Evolutionary conservation across 1,284 basidiomycete species (phyloP), one percentile per base, ranked within the genome.

Genomic region (Jaminaea rosea): DNA sequence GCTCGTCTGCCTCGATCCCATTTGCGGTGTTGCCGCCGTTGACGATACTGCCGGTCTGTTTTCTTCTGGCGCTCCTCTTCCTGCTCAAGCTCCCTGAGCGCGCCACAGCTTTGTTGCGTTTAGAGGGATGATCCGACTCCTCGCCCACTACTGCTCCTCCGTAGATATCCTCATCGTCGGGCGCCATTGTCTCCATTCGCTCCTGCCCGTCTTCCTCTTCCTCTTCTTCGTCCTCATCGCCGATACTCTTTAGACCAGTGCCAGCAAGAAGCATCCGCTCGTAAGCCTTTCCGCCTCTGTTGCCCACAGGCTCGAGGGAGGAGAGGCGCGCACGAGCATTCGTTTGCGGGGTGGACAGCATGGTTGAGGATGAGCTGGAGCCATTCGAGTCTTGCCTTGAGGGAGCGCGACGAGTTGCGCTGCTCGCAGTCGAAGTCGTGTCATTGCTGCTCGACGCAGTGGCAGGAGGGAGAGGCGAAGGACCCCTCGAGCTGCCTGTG

Each of bases 181-280:
- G 24, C 23, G 26, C 39, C 41, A 37, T 21, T 21, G 15, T 34
- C n/a, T 39, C 37, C 47, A 31, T 34, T 26, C 10, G 10, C 17
- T 66, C 63, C 17, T 63, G 56, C 34, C 63, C 65, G 1, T 55
- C 47, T 1, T 64, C 61, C 7, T 59, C 59, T 21, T 62, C 62
- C 24, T 57, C 50, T 26, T 66, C 65, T n/a, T 62, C 60, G n/a
- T 62, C 61, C 2, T 56, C 59, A 28, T 69, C 62, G 6, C 53
- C 56, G 29, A 69, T 59, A 26, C 60, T 59, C 24, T 32, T 50
- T 17, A 69, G 51, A 0, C 66, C 66, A 0, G 65, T 67, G 4
- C 65, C 65, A 6, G 66, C 66, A 27, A 68, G 36, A 2, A 68
- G 58, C 63, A 69, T 65, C n/a, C 60, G 53, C 49, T 69, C 66